Conservation (phyloP, 768 basidiomycete species). For the Leccinum uliginosum region DNA sequence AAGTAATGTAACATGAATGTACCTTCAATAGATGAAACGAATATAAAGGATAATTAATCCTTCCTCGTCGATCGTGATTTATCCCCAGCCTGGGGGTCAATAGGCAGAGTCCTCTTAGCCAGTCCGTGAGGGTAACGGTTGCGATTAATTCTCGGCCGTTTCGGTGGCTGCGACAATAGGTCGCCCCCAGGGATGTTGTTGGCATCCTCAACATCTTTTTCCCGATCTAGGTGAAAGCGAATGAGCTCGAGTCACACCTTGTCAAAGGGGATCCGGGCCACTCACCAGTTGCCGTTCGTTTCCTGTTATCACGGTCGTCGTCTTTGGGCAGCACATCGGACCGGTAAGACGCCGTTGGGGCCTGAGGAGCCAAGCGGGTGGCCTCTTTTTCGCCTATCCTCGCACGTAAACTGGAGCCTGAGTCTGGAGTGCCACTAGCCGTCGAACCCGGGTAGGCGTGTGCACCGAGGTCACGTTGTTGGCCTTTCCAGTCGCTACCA, state of each 20-base stretch:
- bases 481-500: constrained; percentile 49
- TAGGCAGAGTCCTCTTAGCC: constrained; percentile 57
- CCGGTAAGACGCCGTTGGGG: constrained; percentile 41
- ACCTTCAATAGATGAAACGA: constrained; percentile 6
- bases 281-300: constrained; percentile 68
- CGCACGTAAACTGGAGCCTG: constrained; percentile 42
- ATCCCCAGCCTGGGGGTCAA: constrained; percentile 58
- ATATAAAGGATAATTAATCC: constrained; percentile 34
- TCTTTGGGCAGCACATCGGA: constrained; percentile 45
- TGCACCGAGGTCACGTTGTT: constrained; percentile 32
- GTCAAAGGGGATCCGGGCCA: not conserved
- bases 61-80: constrained; percentile 51
- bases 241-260: constrained; percentile 1
- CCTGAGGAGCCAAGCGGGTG: constrained; percentile 37
- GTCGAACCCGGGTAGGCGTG: constrained; percentile 21
- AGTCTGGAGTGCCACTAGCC: constrained; percentile 18
- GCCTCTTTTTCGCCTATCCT: constrained; percentile 62
- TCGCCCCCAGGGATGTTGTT: constrained; percentile 36
- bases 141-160: constrained; percentile 58
- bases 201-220: constrained; percentile 47
- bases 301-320: constrained; percentile 65
- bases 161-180: constrained; percentile 40
- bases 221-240: constrained; percentile 47
- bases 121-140: constrained; percentile 48
- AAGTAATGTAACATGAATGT: constrained; percentile 16